Evolutionary conservation across 306 rosid species (phyloP), one percentile per base, ranked within the genome.

Genomic region (Canavalia gladiata): DNA sequence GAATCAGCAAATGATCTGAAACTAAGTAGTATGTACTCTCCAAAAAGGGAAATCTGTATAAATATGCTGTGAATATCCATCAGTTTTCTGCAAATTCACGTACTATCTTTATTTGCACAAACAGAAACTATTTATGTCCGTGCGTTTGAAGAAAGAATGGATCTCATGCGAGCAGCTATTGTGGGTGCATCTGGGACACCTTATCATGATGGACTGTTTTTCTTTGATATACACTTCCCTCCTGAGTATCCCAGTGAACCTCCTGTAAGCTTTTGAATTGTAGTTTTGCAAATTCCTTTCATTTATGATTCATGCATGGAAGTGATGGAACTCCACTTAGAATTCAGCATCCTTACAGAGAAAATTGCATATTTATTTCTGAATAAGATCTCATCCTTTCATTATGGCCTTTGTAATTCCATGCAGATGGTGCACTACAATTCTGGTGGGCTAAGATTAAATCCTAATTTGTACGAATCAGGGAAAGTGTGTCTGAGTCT

Each of bases 101-200:
- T 56, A 25, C 11, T 57, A 77, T 50, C 57, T 62, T 68, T 64
- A 41, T 55, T 49, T 77, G 11, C 50, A 60, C 45, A 74, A 72
- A 73, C 95, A 96, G 99, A 92, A 82, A 89, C 91, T 68, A 92
- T 96, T 54, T 90, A 86, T 81, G 97, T 93, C 76, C 94, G 94
- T 43, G 94, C 58, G 74, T 89, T 90, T 47, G 98, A 93, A 85
- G 98, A 90, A 82, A 92, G 98, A 84, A 92, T 96, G 93, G 98
- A 96, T 87, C 97, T 96, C 33, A 56, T 96, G 74, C 91, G 87
- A 52, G 97, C 97, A 57, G 99, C 86, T 58, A 89, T 96, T 70
- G 90, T 96, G 12, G 99, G 99, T 75, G 94, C 92, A 58, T 88
- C 98, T 47, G 97, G 99, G 85, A 96, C 99, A 64, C 99, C 99